These are phyloP conservation scores for Theobroma grandiflorum DNA, from an alignment of 441 rosid species.

Conservation along the genomic window DNA sequence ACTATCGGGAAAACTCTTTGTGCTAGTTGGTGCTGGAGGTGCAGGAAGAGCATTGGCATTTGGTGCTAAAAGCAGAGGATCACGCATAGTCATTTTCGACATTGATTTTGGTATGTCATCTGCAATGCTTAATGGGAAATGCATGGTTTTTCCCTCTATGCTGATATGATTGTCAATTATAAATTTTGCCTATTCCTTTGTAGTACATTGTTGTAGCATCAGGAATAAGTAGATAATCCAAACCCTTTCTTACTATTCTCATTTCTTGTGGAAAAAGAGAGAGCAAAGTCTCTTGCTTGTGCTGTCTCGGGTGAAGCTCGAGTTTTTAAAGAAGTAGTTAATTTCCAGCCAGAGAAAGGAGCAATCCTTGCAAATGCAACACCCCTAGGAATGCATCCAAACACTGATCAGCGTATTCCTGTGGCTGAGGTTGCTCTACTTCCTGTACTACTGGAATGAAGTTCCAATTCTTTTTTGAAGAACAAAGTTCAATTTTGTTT, in stretches of 20 bases:
- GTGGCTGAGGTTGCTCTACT: conserved; percentile 48
- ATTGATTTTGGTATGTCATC: conserved; percentile 48
- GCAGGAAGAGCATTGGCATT: conserved; percentile 72
- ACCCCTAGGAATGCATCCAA: conserved; percentile 66
- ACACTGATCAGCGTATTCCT: conserved; percentile 48
- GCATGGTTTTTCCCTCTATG: background rate
- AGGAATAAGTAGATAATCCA: background rate
- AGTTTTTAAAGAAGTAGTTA: conserved; percentile 35
- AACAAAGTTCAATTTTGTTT: background rate
- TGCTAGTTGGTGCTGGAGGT: conserved; percentile 66
- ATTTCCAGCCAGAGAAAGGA: conserved; percentile 52
- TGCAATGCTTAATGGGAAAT: background rate
- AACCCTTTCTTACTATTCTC: conserved; percentile 15
- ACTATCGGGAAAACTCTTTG: conserved; percentile 52
- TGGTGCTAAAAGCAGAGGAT: conserved; percentile 61
- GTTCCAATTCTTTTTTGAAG: background rate
- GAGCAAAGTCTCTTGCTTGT: conserved; percentile 57
- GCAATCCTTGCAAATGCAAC: conserved; percentile 70
- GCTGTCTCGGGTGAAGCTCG: conserved; percentile 55
- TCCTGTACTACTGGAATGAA: background rate
- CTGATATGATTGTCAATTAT: background rate
- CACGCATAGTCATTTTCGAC: conserved; percentile 54
- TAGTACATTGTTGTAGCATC: background rate
- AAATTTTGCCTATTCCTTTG: background rate
- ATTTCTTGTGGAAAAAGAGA: conserved; percentile 39